Evolutionary conservation across 495 filamentous ascomycete species (phyloP).

Genomic region (Daldinia concentrica): DNA sequence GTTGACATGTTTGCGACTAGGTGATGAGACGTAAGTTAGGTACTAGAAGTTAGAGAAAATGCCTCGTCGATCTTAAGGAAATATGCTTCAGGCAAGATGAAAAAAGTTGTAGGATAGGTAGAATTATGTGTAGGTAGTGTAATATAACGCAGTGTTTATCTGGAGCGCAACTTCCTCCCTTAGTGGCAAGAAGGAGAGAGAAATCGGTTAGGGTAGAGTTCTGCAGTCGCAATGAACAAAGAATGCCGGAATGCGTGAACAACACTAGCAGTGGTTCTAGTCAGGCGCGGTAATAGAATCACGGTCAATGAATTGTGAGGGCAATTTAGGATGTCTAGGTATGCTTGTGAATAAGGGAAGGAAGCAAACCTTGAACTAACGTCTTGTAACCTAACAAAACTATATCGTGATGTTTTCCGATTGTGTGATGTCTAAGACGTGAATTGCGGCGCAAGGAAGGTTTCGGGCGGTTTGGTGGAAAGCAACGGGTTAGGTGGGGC

Average conservation of each 20-base stretch:
- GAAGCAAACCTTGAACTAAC: constrained; percentile 22
- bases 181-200: background rate
- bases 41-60: constrained; percentile 27
- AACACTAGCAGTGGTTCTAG: background rate
- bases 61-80: background rate
- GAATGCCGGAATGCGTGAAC: constrained; percentile 10
- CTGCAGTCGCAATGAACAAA: constrained; percentile 17
- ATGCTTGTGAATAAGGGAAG: background rate
- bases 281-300: constrained; percentile 14
- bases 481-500: constrained; percentile 18
- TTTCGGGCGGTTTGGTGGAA: constrained; percentile 9
- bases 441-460: constrained; percentile 2
- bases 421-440: constrained; percentile 14
- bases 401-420: constrained; percentile 17
- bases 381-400: background rate
- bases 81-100: background rate
- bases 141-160: background rate
- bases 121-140: background rate
- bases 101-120: background rate
- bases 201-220: constrained; percentile 1
- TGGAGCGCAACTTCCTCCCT: background rate
- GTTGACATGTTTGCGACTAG: constrained; percentile 64
- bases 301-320: constrained; percentile 1
- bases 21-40: constrained; percentile 26
- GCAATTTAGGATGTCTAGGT: too few species aligned